A percentile compares a stretch with the other conserved stretches of the same genome.
Conservation (phyloP, 192 early-diverging fungal genomes). For the Diversispora epigaea region DNA sequence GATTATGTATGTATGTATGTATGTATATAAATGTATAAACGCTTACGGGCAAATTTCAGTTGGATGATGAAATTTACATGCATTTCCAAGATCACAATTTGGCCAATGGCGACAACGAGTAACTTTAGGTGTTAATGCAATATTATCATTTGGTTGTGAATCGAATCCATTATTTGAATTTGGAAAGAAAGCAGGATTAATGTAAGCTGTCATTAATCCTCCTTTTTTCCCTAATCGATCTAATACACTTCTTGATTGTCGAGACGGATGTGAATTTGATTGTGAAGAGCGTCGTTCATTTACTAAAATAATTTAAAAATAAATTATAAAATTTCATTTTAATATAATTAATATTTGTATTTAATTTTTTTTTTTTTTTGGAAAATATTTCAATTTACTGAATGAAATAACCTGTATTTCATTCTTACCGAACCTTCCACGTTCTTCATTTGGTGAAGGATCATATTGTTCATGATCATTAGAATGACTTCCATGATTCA, state of each 20-base stretch:
- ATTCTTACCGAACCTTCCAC: conserved; percentile 14
- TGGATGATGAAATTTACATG: conserved; percentile 45
- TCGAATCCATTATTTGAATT: not conserved
- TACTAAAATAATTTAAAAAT: not conserved
- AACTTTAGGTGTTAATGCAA: conserved; percentile 19
- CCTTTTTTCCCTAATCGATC: conserved; percentile 32
- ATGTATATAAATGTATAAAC: too few species aligned
- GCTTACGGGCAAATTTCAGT: conserved; percentile 37
- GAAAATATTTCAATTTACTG: too few species aligned
- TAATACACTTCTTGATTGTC: conserved; percentile 26
- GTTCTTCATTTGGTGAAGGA: conserved; percentile 1
- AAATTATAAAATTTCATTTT: not conserved
- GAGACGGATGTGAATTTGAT: not conserved
- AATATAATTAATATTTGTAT: not conserved
- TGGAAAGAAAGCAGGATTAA: conserved; percentile 33
- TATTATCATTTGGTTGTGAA: conserved; percentile 4
- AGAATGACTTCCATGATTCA: not conserved
- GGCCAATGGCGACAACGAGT: conserved; percentile 45
- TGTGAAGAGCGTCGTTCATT: conserved; percentile 18
- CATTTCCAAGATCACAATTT: conserved; percentile 39
- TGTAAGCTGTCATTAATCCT: conserved; percentile 28
- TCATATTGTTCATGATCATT: conserved; percentile 10
- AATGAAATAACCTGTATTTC: not conserved
- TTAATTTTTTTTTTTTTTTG: too few species aligned
- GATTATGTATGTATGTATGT: too few species aligned